phyloP scores from a whole-genome alignment of 495 filamentous ascomycete species.

The Parachaetomium inaequale region DNA sequence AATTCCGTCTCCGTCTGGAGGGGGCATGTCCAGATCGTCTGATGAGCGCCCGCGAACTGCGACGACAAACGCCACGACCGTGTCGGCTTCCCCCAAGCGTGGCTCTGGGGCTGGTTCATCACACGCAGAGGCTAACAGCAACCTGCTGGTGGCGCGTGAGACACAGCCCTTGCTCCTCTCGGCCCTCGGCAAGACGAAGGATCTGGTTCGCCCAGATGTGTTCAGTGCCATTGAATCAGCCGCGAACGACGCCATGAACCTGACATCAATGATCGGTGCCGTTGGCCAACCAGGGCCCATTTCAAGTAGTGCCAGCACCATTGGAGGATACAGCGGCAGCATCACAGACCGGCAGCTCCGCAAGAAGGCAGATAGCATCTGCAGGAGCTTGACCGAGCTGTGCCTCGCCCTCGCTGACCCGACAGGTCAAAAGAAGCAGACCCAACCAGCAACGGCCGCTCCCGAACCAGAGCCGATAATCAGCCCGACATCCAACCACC shows the following conservation, averaged over 20 bases:
- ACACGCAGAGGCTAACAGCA: conserved; percentile 30
- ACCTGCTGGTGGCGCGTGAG: conserved; percentile 37
- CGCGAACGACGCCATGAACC: conserved; percentile 70
- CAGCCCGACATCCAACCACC: conserved; percentile 39
- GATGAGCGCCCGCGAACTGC: conserved; percentile 85
- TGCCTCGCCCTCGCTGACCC: conserved; percentile 78
- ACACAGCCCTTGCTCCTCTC: conserved; percentile 75
- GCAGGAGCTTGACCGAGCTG: conserved; percentile 86
- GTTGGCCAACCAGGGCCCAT: conserved; percentile 58
- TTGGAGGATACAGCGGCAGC: conserved; percentile 51
- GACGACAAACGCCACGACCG: conserved; percentile 86
- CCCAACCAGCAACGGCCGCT: conserved; percentile 23
- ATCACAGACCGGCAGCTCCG: conserved; percentile 78
- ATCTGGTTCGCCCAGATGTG: conserved; percentile 62
- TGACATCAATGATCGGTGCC: conserved; percentile 70
- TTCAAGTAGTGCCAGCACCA: conserved; percentile 58
- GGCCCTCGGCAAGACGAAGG: conserved; percentile 72
- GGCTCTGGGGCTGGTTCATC: conserved; percentile 47
- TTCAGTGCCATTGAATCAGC: conserved; percentile 80
- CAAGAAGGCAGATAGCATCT: conserved; percentile 88
- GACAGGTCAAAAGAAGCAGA: conserved; percentile 32
- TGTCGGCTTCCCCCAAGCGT: conserved; percentile 81
- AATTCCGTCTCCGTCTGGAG: conserved; percentile 69
- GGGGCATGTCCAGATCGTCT: conserved; percentile 53
- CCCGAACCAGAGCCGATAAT: conserved; percentile 29